phyloP scores from a whole-genome alignment of 108 stramenopile genomes.

The Nannochloropsis oceanica region DNA sequence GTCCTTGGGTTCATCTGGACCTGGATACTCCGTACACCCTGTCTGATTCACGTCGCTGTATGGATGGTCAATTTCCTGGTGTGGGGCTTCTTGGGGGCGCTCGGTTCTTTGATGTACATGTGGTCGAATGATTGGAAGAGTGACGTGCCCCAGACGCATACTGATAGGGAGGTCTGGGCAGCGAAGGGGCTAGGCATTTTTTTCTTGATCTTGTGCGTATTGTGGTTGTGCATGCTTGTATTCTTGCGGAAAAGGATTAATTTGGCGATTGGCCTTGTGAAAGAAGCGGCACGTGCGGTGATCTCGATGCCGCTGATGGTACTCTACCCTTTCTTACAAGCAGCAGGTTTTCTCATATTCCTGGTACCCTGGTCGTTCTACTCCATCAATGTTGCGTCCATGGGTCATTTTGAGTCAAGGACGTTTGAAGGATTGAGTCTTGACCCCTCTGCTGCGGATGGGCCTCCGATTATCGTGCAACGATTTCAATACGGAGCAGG shows the following conservation, averaged over 20 bases:
- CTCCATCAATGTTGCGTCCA: conserved; percentile 29
- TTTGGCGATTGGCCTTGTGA: conserved; percentile 66
- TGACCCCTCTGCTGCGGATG: background rate
- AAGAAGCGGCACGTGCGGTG: conserved; percentile 61
- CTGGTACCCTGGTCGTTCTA: conserved; percentile 39
- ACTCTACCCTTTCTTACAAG: conserved; percentile 49
- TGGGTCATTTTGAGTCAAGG: conserved; percentile 11
- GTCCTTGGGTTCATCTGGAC: background rate
- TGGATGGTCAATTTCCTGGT: background rate
- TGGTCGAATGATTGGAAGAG: background rate
- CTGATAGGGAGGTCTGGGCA: background rate
- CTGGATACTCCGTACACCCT: background rate
- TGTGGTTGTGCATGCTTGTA: conserved; percentile 49
- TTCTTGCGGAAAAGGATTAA: conserved; percentile 65
- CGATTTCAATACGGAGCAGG: background rate
- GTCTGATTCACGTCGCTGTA: conserved; percentile 1
- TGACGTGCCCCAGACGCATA: background rate
- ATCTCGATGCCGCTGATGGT: conserved; percentile 56
- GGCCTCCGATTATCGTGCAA: background rate
- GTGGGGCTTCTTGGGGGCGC: background rate
- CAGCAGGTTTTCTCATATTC: conserved; percentile 27
- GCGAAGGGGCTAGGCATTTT: background rate
- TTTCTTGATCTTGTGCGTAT: conserved; percentile 42
- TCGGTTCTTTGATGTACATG: background rate
- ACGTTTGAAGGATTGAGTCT: background rate